These are phyloP conservation scores for Lentinula boryana DNA, from an alignment of 768 basidiomycete genomes.

Conservation along the genomic window DNA sequence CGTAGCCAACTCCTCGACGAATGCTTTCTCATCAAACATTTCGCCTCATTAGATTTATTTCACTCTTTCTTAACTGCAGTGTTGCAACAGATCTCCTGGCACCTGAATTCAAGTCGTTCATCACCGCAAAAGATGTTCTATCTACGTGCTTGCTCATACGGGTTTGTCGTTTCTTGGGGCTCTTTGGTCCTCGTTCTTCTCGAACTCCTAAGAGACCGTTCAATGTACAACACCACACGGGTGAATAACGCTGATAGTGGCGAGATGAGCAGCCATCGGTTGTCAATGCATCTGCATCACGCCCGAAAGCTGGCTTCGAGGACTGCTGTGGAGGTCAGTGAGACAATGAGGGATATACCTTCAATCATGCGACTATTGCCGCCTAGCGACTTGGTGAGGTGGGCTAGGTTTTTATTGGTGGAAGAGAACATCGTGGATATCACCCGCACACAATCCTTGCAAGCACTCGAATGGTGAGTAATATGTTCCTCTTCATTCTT, in stretches of 20 bases:
- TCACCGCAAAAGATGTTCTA: background rate
- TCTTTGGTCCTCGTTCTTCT: background rate
- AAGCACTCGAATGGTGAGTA: background rate
- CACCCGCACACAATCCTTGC: background rate
- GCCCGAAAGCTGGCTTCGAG: background rate
- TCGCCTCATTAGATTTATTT: background rate
- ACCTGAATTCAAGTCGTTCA: background rate
- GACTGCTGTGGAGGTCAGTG: background rate
- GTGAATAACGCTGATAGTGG: no score
- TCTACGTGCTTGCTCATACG: background rate
- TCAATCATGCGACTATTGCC: background rate
- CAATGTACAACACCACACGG: background rate
- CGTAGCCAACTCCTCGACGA: constrained; percentile 2
- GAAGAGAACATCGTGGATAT: background rate
- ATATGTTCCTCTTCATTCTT: background rate
- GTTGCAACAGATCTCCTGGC: background rate
- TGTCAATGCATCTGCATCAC: background rate
- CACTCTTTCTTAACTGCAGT: background rate
- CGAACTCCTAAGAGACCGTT: background rate
- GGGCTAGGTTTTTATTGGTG: background rate
- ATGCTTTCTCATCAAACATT: constrained; percentile 1
- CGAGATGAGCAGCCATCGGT: background rate
- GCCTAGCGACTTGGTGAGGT: background rate
- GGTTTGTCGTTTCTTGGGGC: background rate
- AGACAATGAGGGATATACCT: background rate